Evolutionary conservation across 345 rosid species (phyloP).

Genomic region (Boechera divaricarpa): DNA sequence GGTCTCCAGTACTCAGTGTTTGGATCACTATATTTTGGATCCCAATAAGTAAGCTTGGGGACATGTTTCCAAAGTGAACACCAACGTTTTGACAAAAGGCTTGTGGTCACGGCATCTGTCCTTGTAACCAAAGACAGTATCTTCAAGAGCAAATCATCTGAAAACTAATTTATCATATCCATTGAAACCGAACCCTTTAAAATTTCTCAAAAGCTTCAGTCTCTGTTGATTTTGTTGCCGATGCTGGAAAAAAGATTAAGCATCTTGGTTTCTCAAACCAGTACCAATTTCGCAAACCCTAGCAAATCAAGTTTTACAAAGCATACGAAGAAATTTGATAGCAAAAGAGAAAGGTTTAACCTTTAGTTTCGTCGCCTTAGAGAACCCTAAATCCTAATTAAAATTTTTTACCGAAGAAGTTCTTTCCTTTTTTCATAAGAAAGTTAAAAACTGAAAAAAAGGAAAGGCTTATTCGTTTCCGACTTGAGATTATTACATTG

Average conservation of each 20-base stretch:
- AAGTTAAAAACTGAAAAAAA: no score
- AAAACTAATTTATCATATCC: slow-evolving; percentile 19
- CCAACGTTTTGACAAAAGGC: slow-evolving; percentile 36
- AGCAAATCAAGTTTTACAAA: background rate
- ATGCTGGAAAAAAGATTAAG: background rate
- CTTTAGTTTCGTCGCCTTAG: background rate
- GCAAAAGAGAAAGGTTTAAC: background rate
- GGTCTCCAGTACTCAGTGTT: background rate
- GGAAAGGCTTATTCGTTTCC: no score
- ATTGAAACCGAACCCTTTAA: background rate
- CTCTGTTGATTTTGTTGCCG: background rate
- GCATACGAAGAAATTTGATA: no score
- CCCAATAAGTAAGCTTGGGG: background rate
- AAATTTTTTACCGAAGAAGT: no score
- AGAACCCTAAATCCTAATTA: background rate
- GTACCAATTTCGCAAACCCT: background rate
- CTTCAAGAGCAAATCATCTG: slow-evolving; percentile 28
- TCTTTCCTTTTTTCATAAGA: no score
- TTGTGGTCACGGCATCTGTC: slow-evolving; percentile 17
- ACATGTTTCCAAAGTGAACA: slow-evolving; percentile 13
- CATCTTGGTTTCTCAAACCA: background rate
- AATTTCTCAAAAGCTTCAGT: background rate
- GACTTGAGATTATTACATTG: no score
- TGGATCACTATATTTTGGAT: background rate
- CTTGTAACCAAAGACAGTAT: slow-evolving; percentile 2